Conservation (phyloP, 768 basidiomycete species). For the Xerocomus potaroensis region DNA sequence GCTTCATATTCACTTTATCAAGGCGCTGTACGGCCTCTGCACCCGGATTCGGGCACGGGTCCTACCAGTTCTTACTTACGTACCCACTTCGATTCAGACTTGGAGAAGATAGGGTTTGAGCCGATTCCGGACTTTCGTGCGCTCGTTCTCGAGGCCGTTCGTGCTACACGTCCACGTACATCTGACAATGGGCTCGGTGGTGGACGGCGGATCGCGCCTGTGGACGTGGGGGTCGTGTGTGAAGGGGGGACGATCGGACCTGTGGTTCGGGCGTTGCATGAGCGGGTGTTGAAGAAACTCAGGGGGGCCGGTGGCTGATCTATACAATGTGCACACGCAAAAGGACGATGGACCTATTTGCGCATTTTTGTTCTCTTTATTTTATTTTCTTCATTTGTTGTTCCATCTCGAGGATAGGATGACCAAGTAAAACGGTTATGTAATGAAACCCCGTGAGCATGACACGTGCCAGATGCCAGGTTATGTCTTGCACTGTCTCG, state of each 20-base stretch:
- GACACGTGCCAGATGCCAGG: no score
- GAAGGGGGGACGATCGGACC: constrained; percentile 42
- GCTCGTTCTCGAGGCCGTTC: constrained; percentile 49
- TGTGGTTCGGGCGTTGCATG: constrained; percentile 48
- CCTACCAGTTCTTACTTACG: not conserved
- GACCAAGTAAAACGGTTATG: no score
- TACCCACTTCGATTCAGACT: not conserved
- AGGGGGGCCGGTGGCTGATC: constrained; percentile 14
- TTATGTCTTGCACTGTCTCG: no score
- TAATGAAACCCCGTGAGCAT: no score
- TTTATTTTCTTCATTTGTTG: no score
- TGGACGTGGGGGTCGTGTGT: constrained; percentile 65
- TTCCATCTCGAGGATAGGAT: not conserved
- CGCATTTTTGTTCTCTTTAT: not conserved
- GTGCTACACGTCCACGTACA: constrained; percentile 21
- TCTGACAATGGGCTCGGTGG: constrained; percentile 12
- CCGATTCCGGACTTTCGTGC: constrained; percentile 58
- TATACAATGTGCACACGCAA: not conserved
- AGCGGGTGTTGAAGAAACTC: constrained; percentile 37
- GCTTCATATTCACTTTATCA: constrained; percentile 58
- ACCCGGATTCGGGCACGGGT: not conserved
- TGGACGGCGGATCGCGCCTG: constrained; percentile 43
- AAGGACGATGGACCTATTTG: not conserved
- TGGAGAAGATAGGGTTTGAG: constrained; percentile 38
- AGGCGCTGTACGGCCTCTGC: not conserved